Percentiles rank a stretch among this genome's conserved stretches.
Evolutionary conservation across 2,329 filamentous ascomycete genomes (phyloP).

Genomic region (Trichoderma guizhouense): DNA sequence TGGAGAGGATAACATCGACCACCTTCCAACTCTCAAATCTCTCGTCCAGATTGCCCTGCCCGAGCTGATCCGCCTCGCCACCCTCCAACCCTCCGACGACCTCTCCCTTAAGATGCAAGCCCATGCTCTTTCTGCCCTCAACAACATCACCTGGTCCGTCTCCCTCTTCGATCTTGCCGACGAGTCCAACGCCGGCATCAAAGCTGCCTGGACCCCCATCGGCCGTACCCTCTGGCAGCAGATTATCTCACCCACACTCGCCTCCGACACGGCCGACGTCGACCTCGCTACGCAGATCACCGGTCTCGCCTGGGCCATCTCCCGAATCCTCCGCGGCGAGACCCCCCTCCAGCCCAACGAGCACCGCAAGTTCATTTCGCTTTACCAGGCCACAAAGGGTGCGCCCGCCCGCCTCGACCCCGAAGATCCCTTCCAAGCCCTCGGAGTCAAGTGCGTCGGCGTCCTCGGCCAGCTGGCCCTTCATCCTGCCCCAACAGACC

Average conservation of each 20-base stretch:
- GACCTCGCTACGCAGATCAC: slow-evolving; percentile 60
- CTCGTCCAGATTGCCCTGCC: slow-evolving; percentile 36
- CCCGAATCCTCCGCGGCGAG: slow-evolving; percentile 49
- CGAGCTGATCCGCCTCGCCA: slow-evolving; percentile 47
- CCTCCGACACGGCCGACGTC: slow-evolving; percentile 60
- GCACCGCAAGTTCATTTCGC: slow-evolving; percentile 60
- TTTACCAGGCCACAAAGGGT: slow-evolving; percentile 58
- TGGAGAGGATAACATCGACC: slow-evolving; percentile 43
- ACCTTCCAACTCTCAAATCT: slow-evolving; percentile 52
- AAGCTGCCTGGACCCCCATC: slow-evolving; percentile 51
- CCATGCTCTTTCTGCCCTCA: slow-evolving; percentile 58
- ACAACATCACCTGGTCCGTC: slow-evolving; percentile 66
- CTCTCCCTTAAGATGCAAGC: slow-evolving; percentile 45
- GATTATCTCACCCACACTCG: slow-evolving; percentile 54
- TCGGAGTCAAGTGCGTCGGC: slow-evolving; percentile 65
- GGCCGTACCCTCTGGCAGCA: slow-evolving; percentile 57
- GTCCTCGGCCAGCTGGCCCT: slow-evolving; percentile 62
- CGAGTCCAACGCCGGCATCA: slow-evolving; percentile 50
- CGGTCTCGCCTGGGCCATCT: slow-evolving; percentile 63
- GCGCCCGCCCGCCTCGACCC: slow-evolving; percentile 26
- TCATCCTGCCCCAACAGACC: slow-evolving; percentile 48
- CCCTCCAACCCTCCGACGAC: slow-evolving; percentile 39
- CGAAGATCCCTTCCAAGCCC: slow-evolving; percentile 57
- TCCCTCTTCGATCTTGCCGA: slow-evolving; percentile 59
- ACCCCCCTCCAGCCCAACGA: slow-evolving; percentile 49